Percentiles rank a stretch among this genome's conserved stretches.
These are phyloP conservation scores for Pleoardoris graminearum DNA, from an alignment of 2,329 filamentous ascomycete species.

Conservation along the genomic window DNA sequence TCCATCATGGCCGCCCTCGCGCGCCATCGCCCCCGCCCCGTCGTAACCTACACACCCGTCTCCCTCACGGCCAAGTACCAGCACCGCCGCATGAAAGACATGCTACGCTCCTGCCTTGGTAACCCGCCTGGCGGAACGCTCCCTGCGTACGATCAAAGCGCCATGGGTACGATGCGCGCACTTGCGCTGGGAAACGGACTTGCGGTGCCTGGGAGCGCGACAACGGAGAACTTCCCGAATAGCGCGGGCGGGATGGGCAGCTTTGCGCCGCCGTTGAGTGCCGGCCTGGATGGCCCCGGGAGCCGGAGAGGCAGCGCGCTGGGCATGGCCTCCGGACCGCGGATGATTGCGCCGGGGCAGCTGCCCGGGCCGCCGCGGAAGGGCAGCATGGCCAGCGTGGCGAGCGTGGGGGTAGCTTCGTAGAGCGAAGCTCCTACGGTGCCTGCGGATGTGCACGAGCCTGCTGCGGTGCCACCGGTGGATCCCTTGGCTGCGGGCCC, in stretches of 20 bases:
- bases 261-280: constrained; percentile 35
- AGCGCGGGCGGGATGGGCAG: constrained; percentile 31
- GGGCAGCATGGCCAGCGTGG: constrained; percentile 35
- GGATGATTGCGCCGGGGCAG: constrained; percentile 45
- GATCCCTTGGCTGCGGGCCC: no score
- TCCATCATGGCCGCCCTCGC: constrained; percentile 79
- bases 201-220: constrained; percentile 38
- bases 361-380: constrained; percentile 42
- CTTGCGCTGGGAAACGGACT: constrained; percentile 26
- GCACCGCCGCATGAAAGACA: constrained; percentile 65
- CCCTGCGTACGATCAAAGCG: constrained; percentile 27
- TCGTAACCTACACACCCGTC: constrained; percentile 66
- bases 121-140: constrained; percentile 43
- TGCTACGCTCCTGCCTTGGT: constrained; percentile 62
- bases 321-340: constrained; percentile 29
- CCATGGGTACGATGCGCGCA: constrained; percentile 26
- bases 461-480: no score
- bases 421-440: neutral
- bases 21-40: constrained; percentile 75
- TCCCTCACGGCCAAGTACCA: constrained; percentile 60
- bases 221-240: constrained; percentile 35
- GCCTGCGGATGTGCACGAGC: no score
- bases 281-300: constrained; percentile 32
- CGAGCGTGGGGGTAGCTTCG: constrained; percentile 11
- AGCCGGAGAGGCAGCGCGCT: constrained; percentile 39